These are phyloP conservation scores for Carpinus fangiana DNA, from an alignment of 306 rosid genomes.

Conservation along the genomic window DNA sequence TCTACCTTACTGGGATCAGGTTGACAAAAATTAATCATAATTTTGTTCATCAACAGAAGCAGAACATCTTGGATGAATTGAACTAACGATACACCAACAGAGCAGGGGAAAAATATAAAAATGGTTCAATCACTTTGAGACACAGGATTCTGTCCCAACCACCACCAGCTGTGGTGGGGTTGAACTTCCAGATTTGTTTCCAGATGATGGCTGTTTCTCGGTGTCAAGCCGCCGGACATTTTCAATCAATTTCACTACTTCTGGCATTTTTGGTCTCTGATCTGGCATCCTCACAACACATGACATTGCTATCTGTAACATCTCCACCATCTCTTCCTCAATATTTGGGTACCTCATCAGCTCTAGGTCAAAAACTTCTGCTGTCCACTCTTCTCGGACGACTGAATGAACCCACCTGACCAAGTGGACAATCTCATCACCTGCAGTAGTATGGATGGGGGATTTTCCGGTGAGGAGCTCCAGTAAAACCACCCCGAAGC, in stretches of 20 bases:
- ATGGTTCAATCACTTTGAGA: conserved; percentile 16
- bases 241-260: conserved; percentile 69
- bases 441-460: conserved; percentile 74
- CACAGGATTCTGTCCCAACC: conserved; percentile 24
- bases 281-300: conserved; percentile 83
- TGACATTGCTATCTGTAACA: conserved; percentile 85
- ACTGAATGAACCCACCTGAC: conserved; percentile 99
- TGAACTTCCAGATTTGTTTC: conserved; percentile 48
- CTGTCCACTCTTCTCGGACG: conserved; percentile 94
- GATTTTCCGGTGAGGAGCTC: conserved; percentile 93
- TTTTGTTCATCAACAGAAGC: conserved; percentile 37
- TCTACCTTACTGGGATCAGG: conserved; percentile 30
- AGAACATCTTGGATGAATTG: conserved; percentile 38
- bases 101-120: conserved; percentile 3
- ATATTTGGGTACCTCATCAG: conserved; percentile 80
- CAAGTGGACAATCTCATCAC: conserved; percentile 85
- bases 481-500: conserved; percentile 85
- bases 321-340: conserved; percentile 97
- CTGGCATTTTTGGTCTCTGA: conserved; percentile 73
- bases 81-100: conserved; percentile 33
- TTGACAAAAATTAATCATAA: conserved; percentile 26
- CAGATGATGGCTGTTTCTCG: conserved; percentile 48
- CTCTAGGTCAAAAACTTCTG: conserved; percentile 88
- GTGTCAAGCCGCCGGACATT: conserved; percentile 56
- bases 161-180: conserved; percentile 26